Evolutionary conservation across 2,329 filamentous ascomycete species (phyloP).

Genomic region (Dactylonectria estremocensis): DNA sequence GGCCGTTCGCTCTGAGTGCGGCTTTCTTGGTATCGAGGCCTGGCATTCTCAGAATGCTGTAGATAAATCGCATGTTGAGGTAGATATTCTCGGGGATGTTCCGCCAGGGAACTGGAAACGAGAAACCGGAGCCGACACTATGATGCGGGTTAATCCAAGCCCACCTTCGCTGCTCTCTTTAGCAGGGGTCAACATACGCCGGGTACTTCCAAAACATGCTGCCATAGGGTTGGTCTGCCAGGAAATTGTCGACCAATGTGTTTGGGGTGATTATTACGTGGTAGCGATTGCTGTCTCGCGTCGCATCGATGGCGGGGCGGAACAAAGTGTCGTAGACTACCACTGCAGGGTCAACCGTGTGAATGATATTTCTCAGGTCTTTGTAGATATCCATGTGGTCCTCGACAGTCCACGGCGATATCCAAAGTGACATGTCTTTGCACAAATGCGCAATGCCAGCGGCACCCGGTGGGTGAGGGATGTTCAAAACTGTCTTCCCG

Average conservation of each 20-base stretch:
- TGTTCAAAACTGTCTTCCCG: constrained; percentile 30
- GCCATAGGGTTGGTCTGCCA: constrained; percentile 32
- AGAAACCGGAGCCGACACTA: constrained; percentile 60
- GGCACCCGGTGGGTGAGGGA: constrained; percentile 41
- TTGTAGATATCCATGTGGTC: constrained; percentile 50
- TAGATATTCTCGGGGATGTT: constrained; percentile 52
- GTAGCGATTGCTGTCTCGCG: constrained; percentile 42
- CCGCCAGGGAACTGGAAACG: constrained; percentile 61
- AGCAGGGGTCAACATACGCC: constrained; percentile 25
- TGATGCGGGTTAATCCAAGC: background rate
- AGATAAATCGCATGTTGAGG: constrained; percentile 51
- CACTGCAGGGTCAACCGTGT: constrained; percentile 52
- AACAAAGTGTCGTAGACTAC: constrained; percentile 54
- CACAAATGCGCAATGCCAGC: constrained; percentile 35
- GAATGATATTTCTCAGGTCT: constrained; percentile 46
- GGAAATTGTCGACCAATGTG: constrained; percentile 48
- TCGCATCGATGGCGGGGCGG: constrained; percentile 46
- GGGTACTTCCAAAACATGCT: constrained; percentile 45
- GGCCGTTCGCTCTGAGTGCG: constrained; percentile 39
- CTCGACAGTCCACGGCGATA: constrained; percentile 50
- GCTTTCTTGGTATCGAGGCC: constrained; percentile 42
- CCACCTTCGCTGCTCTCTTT: too few relatives aligned
- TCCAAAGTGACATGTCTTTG: constrained; percentile 41
- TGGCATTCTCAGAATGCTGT: constrained; percentile 47
- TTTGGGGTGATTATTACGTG: constrained; percentile 62